Percentiles rank a stretch among this genome's conserved stretches.
Conservation (phyloP, 345 rosid genomes). For the Moricandia arvensis region DNA sequence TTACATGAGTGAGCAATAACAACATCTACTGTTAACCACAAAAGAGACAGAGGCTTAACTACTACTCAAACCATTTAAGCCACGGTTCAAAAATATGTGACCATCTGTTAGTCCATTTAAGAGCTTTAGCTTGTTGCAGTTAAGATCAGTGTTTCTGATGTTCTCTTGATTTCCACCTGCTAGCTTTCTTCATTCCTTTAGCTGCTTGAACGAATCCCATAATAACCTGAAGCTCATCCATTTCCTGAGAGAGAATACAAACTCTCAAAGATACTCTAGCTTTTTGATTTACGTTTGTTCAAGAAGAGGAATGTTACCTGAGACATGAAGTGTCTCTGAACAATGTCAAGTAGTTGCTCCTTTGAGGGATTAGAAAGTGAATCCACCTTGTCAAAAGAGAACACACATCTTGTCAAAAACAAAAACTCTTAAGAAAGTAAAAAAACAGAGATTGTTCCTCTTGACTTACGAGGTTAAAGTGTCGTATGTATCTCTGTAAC, state of each 20-base stretch:
- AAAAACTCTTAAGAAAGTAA: not conserved
- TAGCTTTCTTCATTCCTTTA: constrained; percentile 63
- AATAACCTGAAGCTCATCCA: constrained; percentile 97
- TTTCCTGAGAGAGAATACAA: constrained; percentile 42
- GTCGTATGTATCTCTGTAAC: constrained; percentile 80
- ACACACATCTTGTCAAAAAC: not conserved
- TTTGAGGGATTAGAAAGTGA: constrained; percentile 76
- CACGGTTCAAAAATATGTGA: constrained; percentile 1
- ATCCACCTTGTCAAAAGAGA: constrained; percentile 55
- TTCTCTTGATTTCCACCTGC: constrained; percentile 44
- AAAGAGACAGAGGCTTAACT: constrained; percentile 6
- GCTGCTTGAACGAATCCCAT: constrained; percentile 95
- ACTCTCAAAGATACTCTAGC: not conserved
- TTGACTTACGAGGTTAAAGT: constrained; percentile 82
- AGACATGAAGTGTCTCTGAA: constrained; percentile 91
- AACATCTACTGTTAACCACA: constrained; percentile 10
- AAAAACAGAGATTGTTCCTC: not conserved
- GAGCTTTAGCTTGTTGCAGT: constrained; percentile 36
- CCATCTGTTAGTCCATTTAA: constrained; percentile 10
- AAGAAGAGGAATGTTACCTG: constrained; percentile 52
- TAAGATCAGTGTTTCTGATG: constrained; percentile 17
- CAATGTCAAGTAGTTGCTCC: constrained; percentile 75
- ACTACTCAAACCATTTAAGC: not conserved
- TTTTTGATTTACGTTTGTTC: not conserved
- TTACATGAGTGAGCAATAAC: constrained; percentile 14